phyloP scores from a whole-genome alignment of 2,329 filamentous ascomycete species.

The Fusarium begoniae region DNA sequence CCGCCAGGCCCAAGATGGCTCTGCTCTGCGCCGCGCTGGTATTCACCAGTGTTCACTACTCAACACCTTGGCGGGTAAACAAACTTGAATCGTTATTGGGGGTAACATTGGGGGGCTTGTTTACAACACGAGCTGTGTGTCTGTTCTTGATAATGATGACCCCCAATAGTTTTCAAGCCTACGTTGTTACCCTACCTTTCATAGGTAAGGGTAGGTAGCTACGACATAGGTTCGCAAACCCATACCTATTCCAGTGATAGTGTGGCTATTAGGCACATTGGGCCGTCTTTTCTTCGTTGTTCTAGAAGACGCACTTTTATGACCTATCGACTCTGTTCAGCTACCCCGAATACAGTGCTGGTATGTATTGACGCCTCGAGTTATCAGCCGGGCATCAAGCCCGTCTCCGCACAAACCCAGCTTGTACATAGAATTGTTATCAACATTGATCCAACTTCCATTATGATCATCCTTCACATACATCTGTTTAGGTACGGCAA shows the following conservation, averaged over 20 bases:
- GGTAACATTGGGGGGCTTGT: not conserved
- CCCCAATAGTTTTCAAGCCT: not conserved
- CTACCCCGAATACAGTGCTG: not conserved
- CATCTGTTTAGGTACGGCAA: not conserved
- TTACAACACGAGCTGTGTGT: not conserved
- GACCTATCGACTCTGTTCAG: not conserved
- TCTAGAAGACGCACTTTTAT: conserved; percentile 21
- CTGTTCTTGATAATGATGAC: not conserved
- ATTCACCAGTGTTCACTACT: conserved; percentile 2
- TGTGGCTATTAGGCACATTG: not conserved
- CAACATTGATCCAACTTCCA: not conserved
- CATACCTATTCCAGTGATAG: conserved; percentile 4
- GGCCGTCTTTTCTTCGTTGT: not conserved
- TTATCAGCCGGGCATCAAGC: not conserved
- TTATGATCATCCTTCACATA: not conserved
- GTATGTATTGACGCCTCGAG: not conserved
- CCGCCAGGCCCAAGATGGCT: conserved; percentile 15
- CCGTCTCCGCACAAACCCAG: not conserved
- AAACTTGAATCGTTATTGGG: not conserved
- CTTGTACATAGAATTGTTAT: not conserved
- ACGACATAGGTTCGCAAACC: not conserved
- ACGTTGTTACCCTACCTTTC: not conserved
- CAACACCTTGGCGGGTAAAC: not conserved
- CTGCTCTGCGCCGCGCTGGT: not conserved
- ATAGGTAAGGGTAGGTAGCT: not conserved